These are phyloP conservation scores for Blastocystis sp. DNA, from an alignment of 352 stramenopile species.

Conservation along the genomic window DNA sequence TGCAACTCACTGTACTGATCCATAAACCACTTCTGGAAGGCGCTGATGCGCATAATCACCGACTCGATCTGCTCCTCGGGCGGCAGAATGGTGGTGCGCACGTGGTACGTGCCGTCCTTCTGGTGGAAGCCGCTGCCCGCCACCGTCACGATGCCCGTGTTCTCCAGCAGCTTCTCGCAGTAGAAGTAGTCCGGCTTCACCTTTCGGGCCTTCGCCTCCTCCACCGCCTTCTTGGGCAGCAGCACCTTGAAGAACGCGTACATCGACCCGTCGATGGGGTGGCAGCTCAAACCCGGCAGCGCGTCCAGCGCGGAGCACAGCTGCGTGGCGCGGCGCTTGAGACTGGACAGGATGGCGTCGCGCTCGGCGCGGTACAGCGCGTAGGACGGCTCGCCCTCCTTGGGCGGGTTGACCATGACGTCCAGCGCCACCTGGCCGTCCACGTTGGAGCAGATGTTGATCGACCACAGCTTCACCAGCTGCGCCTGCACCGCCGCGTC, in stretches of 20 bases:
- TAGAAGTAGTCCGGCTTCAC: conserved; percentile 91
- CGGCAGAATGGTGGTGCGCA: conserved; percentile 95
- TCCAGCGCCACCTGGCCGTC: conserved; percentile 93
- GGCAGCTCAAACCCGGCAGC: conserved; percentile 91
- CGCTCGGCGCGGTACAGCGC: conserved; percentile 84
- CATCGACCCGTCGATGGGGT: conserved; percentile 91
- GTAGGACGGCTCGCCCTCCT: conserved; percentile 82
- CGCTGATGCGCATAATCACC: conserved; percentile 86
- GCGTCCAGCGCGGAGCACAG: conserved; percentile 87
- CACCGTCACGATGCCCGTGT: conserved; percentile 93
- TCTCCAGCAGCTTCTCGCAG: conserved; percentile 88
- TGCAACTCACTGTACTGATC: conserved; percentile 70
- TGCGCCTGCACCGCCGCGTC: conserved; percentile 84
- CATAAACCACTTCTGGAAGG: conserved; percentile 91
- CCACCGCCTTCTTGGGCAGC: conserved; percentile 78
- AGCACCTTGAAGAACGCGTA: conserved; percentile 94
- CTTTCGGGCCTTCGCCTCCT: conserved; percentile 74
- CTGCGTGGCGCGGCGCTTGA: conserved; percentile 87
- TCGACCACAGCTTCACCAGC: conserved; percentile 94
- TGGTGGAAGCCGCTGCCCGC: conserved; percentile 93
- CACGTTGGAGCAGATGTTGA: conserved; percentile 91
- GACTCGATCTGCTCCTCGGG: conserved; percentile 87
- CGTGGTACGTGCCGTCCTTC: conserved; percentile 89
- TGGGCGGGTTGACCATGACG: conserved; percentile 92
- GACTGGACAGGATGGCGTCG: conserved; percentile 83